Conservation (phyloP, 345 rosid genomes). For the Boechera stricta region DNA sequence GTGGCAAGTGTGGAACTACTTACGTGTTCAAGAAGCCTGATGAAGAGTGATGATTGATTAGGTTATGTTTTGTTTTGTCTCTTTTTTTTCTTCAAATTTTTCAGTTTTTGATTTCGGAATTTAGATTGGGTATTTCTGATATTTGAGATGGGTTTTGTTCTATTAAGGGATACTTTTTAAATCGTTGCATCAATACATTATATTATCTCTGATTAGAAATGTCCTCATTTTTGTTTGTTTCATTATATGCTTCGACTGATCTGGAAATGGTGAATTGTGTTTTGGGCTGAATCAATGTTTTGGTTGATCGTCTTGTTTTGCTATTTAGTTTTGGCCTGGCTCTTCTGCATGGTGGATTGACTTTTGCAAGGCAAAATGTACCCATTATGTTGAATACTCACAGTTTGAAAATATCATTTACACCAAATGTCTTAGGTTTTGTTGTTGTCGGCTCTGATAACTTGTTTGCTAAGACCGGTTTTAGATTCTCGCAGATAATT, state of each 20-base stretch:
- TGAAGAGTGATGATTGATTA: constrained; percentile 45
- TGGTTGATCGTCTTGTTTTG: neutral
- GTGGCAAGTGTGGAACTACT: constrained; percentile 71
- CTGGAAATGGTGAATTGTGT: neutral
- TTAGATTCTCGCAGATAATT: neutral
- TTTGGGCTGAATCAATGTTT: neutral
- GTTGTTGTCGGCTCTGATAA: neutral
- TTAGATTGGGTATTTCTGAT: constrained; percentile 4
- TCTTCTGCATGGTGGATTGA: neutral
- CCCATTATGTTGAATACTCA: neutral
- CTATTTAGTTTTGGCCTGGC: neutral
- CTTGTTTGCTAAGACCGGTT: neutral
- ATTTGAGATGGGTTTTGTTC: constrained; percentile 14
- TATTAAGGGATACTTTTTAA: neutral
- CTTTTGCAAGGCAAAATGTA: neutral
- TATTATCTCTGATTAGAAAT: constrained; percentile 9
- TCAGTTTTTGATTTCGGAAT: neutral
- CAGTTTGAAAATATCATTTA: neutral
- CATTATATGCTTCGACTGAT: neutral
- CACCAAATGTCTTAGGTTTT: neutral
- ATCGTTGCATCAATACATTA: neutral
- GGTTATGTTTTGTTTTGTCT: constrained; percentile 25
- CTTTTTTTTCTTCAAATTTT: neutral
- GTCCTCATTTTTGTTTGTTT: neutral
- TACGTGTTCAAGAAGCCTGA: constrained; percentile 65